These are phyloP conservation scores for Podosphaera xanthii DNA, from an alignment of 2,329 filamentous ascomycete species.

Conservation along the genomic window DNA sequence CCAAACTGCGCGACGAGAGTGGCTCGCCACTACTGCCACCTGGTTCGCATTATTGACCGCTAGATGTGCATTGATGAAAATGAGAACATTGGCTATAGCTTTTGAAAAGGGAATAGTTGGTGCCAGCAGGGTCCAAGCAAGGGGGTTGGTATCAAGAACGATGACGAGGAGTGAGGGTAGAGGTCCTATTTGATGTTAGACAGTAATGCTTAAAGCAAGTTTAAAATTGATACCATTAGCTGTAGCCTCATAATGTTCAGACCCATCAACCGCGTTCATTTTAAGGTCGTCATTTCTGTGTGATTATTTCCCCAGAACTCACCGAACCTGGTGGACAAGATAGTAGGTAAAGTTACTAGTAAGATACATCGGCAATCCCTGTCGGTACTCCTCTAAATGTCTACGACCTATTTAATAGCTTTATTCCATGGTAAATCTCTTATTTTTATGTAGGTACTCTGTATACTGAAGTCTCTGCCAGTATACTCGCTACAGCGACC, in stretches of 20 bases:
- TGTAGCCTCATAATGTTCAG: constrained; percentile 27
- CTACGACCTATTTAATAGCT: constrained; percentile 6
- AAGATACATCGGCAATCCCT: no score
- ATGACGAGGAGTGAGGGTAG: constrained; percentile 70
- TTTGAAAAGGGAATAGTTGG: constrained; percentile 56
- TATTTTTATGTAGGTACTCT: no score
- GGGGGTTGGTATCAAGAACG: constrained; percentile 87
- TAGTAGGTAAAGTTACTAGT: no score
- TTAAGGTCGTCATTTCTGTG: constrained; percentile 5
- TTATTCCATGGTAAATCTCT: no score
- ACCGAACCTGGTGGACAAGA: no score
- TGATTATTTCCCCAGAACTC: no score
- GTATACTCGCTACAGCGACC: constrained; percentile 3
- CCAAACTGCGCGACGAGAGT: constrained; percentile 69
- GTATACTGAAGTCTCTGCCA: no score
- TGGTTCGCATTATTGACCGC: constrained; percentile 86
- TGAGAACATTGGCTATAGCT: constrained; percentile 69
- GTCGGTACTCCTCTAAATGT: neutral
- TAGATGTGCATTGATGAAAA: constrained; percentile 92
- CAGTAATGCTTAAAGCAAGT: neutral
- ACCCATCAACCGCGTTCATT: constrained; percentile 45
- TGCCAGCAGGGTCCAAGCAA: constrained; percentile 68
- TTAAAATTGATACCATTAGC: constrained; percentile 20
- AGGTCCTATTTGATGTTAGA: constrained; percentile 20
- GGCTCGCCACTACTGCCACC: constrained; percentile 75